phyloP scores from a whole-genome alignment of 1,284 basidiomycete genomes.

The Porodaedalea pini region DNA sequence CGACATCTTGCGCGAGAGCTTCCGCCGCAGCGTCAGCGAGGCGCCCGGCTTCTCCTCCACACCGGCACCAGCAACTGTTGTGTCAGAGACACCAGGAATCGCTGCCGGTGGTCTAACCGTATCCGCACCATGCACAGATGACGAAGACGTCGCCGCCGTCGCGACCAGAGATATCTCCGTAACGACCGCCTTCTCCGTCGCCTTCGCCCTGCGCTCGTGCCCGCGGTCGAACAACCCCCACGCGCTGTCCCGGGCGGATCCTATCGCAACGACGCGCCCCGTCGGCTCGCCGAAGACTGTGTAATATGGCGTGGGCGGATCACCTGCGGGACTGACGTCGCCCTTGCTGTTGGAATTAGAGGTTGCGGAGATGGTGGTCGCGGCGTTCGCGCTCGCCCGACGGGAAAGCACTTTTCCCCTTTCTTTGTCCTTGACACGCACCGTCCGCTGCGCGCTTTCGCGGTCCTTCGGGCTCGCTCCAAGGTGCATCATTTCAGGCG shows the following conservation, averaged over 20 bases:
- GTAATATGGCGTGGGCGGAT: conserved; percentile 41
- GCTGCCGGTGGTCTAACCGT: no score
- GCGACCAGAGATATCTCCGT: conserved; percentile 6
- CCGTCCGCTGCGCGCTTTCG: conserved; percentile 13
- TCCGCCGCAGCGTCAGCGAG: conserved; percentile 22
- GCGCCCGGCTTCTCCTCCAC: conserved; percentile 1
- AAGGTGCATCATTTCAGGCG: conserved; percentile 15
- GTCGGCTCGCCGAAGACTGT: conserved; percentile 49
- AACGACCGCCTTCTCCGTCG: conserved; percentile 15
- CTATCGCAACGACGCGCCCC: conserved; percentile 43
- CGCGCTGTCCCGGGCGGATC: conserved; percentile 38
- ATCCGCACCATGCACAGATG: no score
- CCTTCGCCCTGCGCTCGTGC: conserved; percentile 8
- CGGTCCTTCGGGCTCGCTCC: not conserved
- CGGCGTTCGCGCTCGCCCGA: conserved; percentile 23
- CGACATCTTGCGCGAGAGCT: conserved; percentile 48
- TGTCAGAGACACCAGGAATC: not conserved
- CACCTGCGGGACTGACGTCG: not conserved
- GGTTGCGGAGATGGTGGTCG: conserved; percentile 19
- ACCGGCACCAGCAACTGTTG: not conserved
- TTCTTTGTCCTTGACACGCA: conserved; percentile 20
- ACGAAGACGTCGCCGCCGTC: conserved; percentile 3
- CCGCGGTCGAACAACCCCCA: conserved; percentile 23
- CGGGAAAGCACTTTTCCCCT: not conserved
- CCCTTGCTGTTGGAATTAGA: conserved; percentile 8